Base-by-base conservation (phyloP, 2,329 filamentous ascomycete genomes). In the Alternaria arbusti region DNA sequence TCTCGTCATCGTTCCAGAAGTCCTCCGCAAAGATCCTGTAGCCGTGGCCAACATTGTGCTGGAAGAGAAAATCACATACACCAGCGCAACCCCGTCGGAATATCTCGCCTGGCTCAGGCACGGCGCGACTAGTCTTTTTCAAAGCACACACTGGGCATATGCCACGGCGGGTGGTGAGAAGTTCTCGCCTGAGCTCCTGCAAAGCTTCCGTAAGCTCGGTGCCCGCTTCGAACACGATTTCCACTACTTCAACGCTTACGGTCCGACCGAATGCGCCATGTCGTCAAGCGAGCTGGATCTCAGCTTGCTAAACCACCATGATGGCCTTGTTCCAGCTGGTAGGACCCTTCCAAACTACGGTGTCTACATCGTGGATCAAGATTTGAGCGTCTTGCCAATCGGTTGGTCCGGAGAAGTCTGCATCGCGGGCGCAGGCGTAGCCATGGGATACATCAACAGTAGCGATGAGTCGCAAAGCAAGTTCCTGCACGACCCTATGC, bases 331-430 rank as follows among this genome's bases (percentile, higher is more conserved):
- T 9, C 8, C 55, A 17, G 44, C 32, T 20, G 55, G 26, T 10
- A 36, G 20, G 5, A 45, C 32, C 2, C 20, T 59, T 10, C 59
- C 51, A 2, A 63, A 63, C 22, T 54, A 54, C 11, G 9, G 32
- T 32, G 57, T 55, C 13, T 83, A 81, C 61, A 77, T 86, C 43
- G 22, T 85, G 0, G 83, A 84, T 63, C 63, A 76, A 5, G 32
- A 82, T 11, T 8, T 9, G 5, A 15, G 78, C 17, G 74, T 79
- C 1, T 74, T 83, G 5, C 81, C 84, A 0, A 52, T 75, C 6
- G 84, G 84, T 0, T 62, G 78, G 2, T 68, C 78, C 0, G 85
- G 85, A 5, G 83, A 74, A 11, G 73, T 86, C 6, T 74, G 51
- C 26, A 74, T 86, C 28, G 81, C 74, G 13, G 74, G 86, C 28